phyloP scores from a whole-genome alignment of 2,329 filamentous ascomycete species.

The Aquanectria penicillioides region DNA sequence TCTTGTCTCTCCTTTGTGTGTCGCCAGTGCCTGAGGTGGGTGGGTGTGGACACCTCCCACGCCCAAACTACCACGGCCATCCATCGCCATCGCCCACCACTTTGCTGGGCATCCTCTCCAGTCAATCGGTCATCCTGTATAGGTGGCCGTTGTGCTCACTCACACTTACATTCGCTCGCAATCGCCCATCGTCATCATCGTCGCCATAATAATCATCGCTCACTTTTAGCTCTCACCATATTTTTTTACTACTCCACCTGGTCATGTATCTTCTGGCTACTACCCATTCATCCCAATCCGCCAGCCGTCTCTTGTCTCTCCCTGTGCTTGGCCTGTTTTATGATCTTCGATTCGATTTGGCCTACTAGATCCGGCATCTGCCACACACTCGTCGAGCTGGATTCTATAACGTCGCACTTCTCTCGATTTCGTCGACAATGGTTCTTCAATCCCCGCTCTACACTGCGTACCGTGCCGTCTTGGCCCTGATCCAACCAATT shows the following conservation, averaged over 20 bases:
- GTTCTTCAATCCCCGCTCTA: slow-evolving; percentile 1
- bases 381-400: background rate
- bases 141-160: background rate
- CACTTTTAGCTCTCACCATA: background rate
- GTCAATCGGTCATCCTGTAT: too few relatives aligned
- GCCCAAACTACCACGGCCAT: background rate
- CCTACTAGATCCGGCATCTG: slow-evolving; percentile 9
- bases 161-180: background rate
- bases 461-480: background rate
- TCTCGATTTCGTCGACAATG: background rate
- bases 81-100: background rate
- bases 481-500: slow-evolving; percentile 15
- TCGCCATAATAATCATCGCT: too few relatives aligned
- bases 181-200: background rate
- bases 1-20: slow-evolving; percentile 16
- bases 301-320: background rate
- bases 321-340: slow-evolving; percentile 1
- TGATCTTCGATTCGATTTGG: slow-evolving; percentile 4
- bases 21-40: slow-evolving; percentile 15
- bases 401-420: slow-evolving; percentile 1
- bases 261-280: background rate
- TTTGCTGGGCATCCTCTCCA: slow-evolving; percentile 5
- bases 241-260: background rate
- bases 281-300: background rate
- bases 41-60: slow-evolving; percentile 11